Conservation (phyloP, 768 basidiomycete species). For the Rhizopogon vesiculosus region DNA sequence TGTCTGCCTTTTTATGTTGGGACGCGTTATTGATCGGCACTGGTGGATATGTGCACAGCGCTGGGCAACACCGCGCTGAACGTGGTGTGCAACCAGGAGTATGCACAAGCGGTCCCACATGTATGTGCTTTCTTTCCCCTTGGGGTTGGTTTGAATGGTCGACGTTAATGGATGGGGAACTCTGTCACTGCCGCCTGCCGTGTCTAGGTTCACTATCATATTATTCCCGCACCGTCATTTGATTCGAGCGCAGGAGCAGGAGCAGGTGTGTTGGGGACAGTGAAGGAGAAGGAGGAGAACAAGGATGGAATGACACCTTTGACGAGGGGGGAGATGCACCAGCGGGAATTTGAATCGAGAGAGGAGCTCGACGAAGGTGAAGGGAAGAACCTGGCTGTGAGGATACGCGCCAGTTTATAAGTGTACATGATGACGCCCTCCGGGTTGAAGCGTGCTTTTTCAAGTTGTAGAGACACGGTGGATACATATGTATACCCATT, state of each 20-base stretch:
- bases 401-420: slow-evolving; percentile 42
- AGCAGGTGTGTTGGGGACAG: not conserved
- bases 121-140: slow-evolving; percentile 30
- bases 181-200: not conserved
- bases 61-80: slow-evolving; percentile 64
- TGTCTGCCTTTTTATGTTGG: no score
- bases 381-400: slow-evolving; percentile 38
- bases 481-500: no score
- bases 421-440: not conserved
- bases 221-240: slow-evolving; percentile 65
- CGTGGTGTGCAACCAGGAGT: slow-evolving; percentile 78
- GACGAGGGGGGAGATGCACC: slow-evolving; percentile 52
- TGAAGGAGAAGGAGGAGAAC: not conserved
- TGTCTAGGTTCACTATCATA: slow-evolving; percentile 67
- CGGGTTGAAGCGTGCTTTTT: no score
- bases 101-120: slow-evolving; percentile 77
- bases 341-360: slow-evolving; percentile 52
- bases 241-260: slow-evolving; percentile 9
- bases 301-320: slow-evolving; percentile 18
- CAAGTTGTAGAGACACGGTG: no score
- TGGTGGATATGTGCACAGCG: not conserved
- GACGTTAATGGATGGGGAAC: not conserved
- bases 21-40: not conserved
- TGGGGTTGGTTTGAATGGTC: no score
- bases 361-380: slow-evolving; percentile 58